Base-by-base conservation (phyloP, 768 basidiomycete genomes). In the Lyophyllum atratum region DNA sequence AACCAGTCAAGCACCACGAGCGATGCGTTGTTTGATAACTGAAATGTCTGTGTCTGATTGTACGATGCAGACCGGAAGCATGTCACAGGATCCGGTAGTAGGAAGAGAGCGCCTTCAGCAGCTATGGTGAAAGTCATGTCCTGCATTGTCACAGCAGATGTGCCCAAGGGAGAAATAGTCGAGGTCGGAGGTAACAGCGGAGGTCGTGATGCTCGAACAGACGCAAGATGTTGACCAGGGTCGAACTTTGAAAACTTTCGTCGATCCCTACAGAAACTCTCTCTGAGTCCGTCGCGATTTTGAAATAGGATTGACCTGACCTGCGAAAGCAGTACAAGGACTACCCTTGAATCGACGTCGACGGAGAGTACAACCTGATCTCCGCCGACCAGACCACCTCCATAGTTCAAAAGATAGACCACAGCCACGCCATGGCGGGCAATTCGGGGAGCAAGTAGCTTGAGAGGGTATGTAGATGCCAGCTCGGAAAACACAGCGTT, bases 31-130 rank as follows among this genome's bases (percentile, higher is more conserved):
- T 64, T 64, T 9, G 79, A 78, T 33, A 97, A 78, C 53, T 77
- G 74, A 72, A 98, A 94, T 40, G 78, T 85, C 76, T 98, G 96
- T 2, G 77, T 74, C 68, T 98, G 95, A 56, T 82, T 81, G 73
- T 98, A 98, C 0, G 82, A 83, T 8, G 96, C 92, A 21, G 80
- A 77, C 25, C 84, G 83, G 75, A 96, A 98, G 71, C 95, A 97
- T 21, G 95, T 93, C 47, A 97, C 92, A 22, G 95, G 93, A 66
- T 96, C 91, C 1, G 95, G 95, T 26, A 98, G 84, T 47, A 97
- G 80, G 65, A 95, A 84, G 49, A 98, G 78, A 2, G 82, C 75
- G 37, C 86, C 78, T 0, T 70, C 66, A 1, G 82, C 64, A 4
- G 76, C 72, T 47, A 97, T 71, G 9, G 66, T 73, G 50, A 87